Percentiles rank a stretch among this genome's conserved stretches.
Conservation (phyloP, 2,329 filamentous ascomycete species). For the Trichoderma atrobrunneum region DNA sequence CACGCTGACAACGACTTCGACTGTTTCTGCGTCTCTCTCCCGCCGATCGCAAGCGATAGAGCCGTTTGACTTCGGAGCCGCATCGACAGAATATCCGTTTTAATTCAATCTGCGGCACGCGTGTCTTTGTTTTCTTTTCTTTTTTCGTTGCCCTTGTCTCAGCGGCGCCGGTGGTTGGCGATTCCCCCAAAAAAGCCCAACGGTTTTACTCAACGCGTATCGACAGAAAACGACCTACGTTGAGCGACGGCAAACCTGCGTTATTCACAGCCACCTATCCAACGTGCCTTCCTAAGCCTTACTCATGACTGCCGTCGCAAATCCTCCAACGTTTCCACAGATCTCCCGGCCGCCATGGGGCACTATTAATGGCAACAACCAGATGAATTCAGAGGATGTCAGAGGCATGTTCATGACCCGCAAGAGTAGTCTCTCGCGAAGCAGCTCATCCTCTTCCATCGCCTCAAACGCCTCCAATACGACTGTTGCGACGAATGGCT, state of each 20-base stretch:
- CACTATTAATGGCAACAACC: constrained; percentile 56
- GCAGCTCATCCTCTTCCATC: constrained; percentile 87
- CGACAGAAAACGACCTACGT: not conserved
- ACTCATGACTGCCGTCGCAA: constrained; percentile 68
- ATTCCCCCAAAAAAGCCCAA: not conserved
- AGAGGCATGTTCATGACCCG: constrained; percentile 87
- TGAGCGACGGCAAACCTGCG: constrained; percentile 1
- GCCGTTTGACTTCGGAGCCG: not conserved
- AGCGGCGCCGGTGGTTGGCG: constrained; percentile 4
- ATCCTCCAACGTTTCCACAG: constrained; percentile 60
- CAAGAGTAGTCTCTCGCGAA: constrained; percentile 77
- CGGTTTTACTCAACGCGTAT: constrained; percentile 8
- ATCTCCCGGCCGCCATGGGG: constrained; percentile 65
- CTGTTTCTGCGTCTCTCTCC: not conserved
- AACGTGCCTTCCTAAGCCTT: constrained; percentile 28
- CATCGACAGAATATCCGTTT: not conserved
- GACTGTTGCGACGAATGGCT: constrained; percentile 60
- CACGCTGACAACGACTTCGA: constrained; percentile 8
- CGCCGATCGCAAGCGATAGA: constrained; percentile 12
- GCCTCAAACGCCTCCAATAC: constrained; percentile 63
- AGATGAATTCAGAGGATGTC: constrained; percentile 80
- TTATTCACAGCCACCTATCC: not conserved
- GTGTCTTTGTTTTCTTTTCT: constrained; percentile 3
- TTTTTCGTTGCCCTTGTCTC: not conserved
- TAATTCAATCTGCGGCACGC: not conserved